A percentile compares a stretch with the other conserved stretches of the same genome.
These are phyloP conservation scores for Circinella umbellata DNA, from an alignment of 371 early-diverging fungal genomes.

Conservation along the genomic window DNA sequence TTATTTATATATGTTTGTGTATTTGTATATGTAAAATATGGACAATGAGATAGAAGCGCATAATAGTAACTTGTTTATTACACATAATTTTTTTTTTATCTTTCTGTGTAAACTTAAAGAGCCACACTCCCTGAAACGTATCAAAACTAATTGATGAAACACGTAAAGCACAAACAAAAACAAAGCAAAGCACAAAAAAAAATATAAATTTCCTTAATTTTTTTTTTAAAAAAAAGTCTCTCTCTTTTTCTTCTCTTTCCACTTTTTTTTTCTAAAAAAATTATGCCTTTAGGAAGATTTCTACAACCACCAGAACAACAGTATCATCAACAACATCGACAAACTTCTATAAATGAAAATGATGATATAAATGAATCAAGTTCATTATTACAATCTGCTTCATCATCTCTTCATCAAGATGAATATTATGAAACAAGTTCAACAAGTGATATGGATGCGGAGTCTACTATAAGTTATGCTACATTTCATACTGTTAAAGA, in stretches of 20 bases:
- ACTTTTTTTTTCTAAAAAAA: neutral
- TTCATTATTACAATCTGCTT: neutral
- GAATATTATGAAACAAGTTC: neutral
- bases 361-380: neutral
- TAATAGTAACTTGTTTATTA: too few species aligned
- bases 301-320: neutral
- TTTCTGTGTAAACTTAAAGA: too few species aligned
- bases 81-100: too few species aligned
- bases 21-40: too few species aligned
- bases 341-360: neutral
- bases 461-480: conserved; percentile 3
- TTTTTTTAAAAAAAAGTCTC: neutral
- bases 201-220: neutral
- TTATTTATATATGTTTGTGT: too few species aligned
- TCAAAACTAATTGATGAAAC: neutral
- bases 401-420: neutral
- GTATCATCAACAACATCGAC: neutral
- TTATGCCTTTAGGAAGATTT: neutral
- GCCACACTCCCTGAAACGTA: conserved; percentile 2
- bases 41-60: too few species aligned
- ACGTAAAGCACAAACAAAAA: neutral
- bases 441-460: neutral
- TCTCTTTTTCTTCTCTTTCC: neutral
- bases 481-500: conserved; percentile 11
- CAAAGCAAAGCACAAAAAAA: neutral